Percentiles rank a stretch among this genome's conserved stretches.
Evolutionary conservation across 768 basidiomycete genomes (phyloP).

Genomic region (Leccinum olivaceopallidum): DNA sequence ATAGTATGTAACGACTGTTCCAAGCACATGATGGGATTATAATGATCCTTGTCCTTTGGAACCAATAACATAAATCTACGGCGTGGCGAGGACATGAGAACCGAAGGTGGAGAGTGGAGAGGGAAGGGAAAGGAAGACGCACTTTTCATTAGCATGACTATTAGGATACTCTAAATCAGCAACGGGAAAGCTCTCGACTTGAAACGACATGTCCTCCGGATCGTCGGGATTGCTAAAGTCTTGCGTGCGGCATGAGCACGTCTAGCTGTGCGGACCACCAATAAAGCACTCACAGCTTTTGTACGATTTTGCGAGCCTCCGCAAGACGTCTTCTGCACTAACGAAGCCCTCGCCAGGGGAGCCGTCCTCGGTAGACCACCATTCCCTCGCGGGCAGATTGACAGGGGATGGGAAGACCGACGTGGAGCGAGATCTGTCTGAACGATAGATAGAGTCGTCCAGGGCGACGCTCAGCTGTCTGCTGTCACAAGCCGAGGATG

Average conservation of each 20-base stretch:
- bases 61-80: conserved; percentile 71
- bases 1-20: conserved; percentile 73
- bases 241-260: conserved; percentile 31
- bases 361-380: conserved; percentile 58
- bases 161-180: conserved; percentile 82
- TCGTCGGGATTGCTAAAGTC: conserved; percentile 73
- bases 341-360: conserved; percentile 51
- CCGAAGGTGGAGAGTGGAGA: neutral
- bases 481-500: conserved; percentile 47
- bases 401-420: conserved; percentile 45
- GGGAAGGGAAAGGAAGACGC: conserved; percentile 11
- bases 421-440: conserved; percentile 64
- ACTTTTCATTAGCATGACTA: conserved; percentile 68
- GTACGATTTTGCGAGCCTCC: conserved; percentile 62
- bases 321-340: conserved; percentile 68
- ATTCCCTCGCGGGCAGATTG: conserved; percentile 32
- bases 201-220: conserved; percentile 60
- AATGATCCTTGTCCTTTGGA: conserved; percentile 85
- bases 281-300: conserved; percentile 56
- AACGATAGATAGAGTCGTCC: conserved; percentile 55
- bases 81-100: conserved; percentile 2
- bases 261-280: neutral
- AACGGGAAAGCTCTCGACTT: conserved; percentile 62
- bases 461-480: conserved; percentile 40
- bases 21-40: conserved; percentile 81